Evolutionary conservation across 345 rosid species (phyloP).

Genomic region (Citrus hindsii): DNA sequence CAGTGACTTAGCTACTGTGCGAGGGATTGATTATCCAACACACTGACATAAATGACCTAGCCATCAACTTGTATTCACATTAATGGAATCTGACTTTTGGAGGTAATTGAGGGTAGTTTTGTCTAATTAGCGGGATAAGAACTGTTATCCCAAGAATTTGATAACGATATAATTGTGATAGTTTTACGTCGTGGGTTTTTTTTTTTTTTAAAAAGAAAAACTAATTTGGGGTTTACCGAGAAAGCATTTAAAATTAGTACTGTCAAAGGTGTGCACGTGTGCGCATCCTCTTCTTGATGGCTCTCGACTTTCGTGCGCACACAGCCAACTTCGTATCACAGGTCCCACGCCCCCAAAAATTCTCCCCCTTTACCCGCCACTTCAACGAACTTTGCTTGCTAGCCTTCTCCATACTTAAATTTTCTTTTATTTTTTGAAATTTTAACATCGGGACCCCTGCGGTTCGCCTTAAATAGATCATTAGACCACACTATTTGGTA

Average conservation of each 20-base stretch:
- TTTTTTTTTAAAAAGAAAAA: neutral
- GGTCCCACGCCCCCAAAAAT: slow-evolving; percentile 16
- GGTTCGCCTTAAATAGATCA: neutral
- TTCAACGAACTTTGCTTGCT: slow-evolving; percentile 12
- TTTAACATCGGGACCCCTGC: neutral
- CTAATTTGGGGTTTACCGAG: neutral
- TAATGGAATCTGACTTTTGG: neutral
- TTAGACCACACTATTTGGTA: neutral
- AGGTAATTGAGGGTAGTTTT: neutral
- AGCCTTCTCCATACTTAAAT: neutral
- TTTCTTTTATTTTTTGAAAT: no score
- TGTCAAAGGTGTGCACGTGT: slow-evolving; percentile 31
- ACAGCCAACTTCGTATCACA: neutral
- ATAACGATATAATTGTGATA: neutral
- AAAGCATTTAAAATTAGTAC: neutral
- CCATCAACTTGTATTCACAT: neutral
- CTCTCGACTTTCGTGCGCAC: slow-evolving; percentile 27
- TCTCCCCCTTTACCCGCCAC: slow-evolving; percentile 21
- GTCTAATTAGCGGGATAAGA: neutral
- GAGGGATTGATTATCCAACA: slow-evolving; percentile 26
- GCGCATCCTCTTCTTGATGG: slow-evolving; percentile 22
- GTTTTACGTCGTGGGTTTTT: neutral
- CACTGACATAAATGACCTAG: slow-evolving; percentile 10
- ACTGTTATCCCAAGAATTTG: neutral
- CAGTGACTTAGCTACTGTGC: slow-evolving; percentile 27